Base-by-base conservation (phyloP, 2,329 filamentous ascomycete species). In the Hymenoscyphus scutula region DNA sequence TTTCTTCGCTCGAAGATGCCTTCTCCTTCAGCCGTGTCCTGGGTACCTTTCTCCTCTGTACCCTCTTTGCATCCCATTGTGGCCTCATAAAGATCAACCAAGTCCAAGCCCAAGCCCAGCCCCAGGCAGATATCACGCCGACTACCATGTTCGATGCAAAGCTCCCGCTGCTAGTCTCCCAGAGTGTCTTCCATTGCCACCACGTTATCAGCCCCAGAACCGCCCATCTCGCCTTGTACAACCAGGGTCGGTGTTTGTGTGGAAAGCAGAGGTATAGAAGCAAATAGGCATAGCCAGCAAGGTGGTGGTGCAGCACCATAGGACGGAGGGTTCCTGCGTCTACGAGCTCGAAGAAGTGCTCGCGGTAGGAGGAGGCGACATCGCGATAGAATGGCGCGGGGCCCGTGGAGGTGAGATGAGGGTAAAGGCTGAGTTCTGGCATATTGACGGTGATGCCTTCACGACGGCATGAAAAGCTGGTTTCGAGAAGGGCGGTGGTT, bases 241-340 rank as follows among this genome's bases (percentile, higher is more conserved):
- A 67, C 80, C 80, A 82, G 5, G 79, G 79, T 8, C 79, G 76
- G 1, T 76, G 74, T 34, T 73, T 76, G 68, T 88, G 84, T 1
- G 84, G 83, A 63, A 88, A 77, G 56, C 80, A 74, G 15, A 88
- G 78, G 57, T 85, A 89, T 3, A 84, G 65, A 0, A 80, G 72
- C 0, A 88, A 60, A 51, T 84, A 56, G 53, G 82, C 76, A 30
- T 78, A 70, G 3, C 78, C 80, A 25, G 84, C 63, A 6, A 86
- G 62, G 61, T 78, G 76, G 62, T 82, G 81, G 0, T 84, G 84
- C 7, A 87, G 45, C 19, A 87, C 69, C 19, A 87, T 76, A 1
- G 82, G 84, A 51, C 74, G 75, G 34, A 77, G 71, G 6, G 67
- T 71, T 53, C 81, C 81, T 3, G 77, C 74, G 57, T 74, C 72